Percentiles rank a stretch among this genome's conserved stretches.
Conservation (phyloP, 2,329 filamentous ascomycete genomes). For the Blastomyces emzantsi region DNA sequence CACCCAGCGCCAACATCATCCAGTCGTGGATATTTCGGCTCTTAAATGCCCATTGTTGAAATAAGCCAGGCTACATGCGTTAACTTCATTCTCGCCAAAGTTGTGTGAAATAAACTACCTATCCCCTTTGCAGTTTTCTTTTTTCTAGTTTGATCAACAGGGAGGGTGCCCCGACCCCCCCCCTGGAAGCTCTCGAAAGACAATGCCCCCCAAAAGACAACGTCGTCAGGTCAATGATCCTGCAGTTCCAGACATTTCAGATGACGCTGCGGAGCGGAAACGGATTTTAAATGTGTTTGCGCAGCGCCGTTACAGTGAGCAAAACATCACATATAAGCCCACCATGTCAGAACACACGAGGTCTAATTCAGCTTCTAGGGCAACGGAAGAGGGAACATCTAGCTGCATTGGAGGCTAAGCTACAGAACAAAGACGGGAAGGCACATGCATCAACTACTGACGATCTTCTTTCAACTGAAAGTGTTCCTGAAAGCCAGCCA, state of each 20-base stretch:
- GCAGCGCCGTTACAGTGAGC: constrained; percentile 44
- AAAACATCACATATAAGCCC: not conserved
- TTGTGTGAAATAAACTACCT: not conserved
- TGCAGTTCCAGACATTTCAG: constrained; percentile 41
- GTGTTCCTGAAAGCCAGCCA: not conserved
- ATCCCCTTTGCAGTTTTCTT: not conserved
- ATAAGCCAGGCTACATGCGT: not conserved
- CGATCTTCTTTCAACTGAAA: not conserved
- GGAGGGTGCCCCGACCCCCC: not conserved
- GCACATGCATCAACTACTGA: not conserved
- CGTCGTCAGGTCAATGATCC: constrained; percentile 23
- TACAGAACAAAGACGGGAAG: not conserved
- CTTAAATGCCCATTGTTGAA: not conserved
- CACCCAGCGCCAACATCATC: not conserved
- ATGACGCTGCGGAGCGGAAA: constrained; percentile 46
- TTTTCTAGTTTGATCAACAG: not conserved
- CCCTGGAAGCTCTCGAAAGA: not conserved
- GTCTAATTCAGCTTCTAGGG: constrained; percentile 12
- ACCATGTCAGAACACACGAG: not conserved
- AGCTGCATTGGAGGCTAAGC: constrained; percentile 20
- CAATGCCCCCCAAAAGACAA: constrained; percentile 11
- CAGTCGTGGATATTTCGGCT: not conserved
- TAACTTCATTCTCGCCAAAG: not conserved
- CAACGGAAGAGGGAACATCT: constrained; percentile 23
- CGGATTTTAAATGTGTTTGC: constrained; percentile 47